Base-by-base conservation (phyloP, 352 stramenopile species). In the Albugo candida region DNA sequence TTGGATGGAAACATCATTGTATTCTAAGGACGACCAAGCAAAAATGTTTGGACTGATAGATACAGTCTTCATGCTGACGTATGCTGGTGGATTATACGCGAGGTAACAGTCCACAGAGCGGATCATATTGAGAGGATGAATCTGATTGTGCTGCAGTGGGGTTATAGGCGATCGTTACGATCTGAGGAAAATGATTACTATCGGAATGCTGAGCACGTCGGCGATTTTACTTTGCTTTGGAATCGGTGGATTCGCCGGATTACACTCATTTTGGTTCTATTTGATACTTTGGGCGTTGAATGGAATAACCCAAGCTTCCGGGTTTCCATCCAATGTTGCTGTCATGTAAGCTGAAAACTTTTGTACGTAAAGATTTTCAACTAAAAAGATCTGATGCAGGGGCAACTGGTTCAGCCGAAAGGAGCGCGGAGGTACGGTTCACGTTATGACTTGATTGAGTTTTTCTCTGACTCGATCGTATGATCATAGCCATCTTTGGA, bases 401-500 rank as follows among this genome's bases (percentile, higher is more conserved):
- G 91, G 91, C 48, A 96, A 95, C 61, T 98, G 93, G 93, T 93
- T 92, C 41, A 54, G 67, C 42, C 61, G 70, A 45, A 51, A 57
- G 38, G 81, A 92, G 47, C 75, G 80, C 11, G 77, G 81, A 5
- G 63, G 62, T 68, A 51, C 20, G n/a, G n/a, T 48, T 20, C 19
- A 14, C 5, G 11, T 4, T 14, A 10, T 44, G 54, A 37, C 11
- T 43, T 8, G 31, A 36, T 27, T 37, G 6, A 10, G 49, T 19
- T 17, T 8, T 3, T 10, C 3, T 47, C 18, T 21, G 38, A 24
- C 27, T 48, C 2, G n/a, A 37, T 20, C 47, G 6, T 36, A 0
- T 21, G 5, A 58, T 44, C 58, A 64, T 13, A 93, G 75, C 75
- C 1, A 66, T 97, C 35, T 94, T 96, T 54, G 89, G 89, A 6